Conservation (phyloP, 768 basidiomycete genomes). For the Lentinula guzmanii region DNA sequence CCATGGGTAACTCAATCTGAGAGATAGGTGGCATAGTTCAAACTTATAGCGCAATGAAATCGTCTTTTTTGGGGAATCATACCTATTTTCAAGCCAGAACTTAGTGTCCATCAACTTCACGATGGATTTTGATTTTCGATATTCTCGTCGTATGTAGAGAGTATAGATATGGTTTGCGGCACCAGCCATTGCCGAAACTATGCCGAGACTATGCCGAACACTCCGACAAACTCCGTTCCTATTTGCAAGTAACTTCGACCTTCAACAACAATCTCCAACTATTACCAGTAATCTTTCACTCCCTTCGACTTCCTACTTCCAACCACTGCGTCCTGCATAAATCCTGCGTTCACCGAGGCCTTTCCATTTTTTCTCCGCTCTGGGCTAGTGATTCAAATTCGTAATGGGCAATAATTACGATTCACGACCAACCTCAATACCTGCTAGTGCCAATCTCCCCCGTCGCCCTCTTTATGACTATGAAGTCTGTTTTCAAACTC, state of each 20-base stretch:
- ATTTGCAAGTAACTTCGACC: background rate
- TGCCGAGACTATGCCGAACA: no score
- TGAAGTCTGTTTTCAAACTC: constrained; percentile 4
- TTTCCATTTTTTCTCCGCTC: background rate
- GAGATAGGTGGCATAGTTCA: no score
- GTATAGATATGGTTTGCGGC: no score
- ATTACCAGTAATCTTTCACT: background rate
- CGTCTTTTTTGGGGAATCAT: no score
- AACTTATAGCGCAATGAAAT: no score
- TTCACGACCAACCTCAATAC: constrained; percentile 8
- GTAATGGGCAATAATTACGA: constrained; percentile 1
- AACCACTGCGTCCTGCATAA: background rate
- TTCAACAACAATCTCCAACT: background rate
- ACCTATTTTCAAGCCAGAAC: no score
- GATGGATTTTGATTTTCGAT: no score
- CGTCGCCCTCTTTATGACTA: constrained; percentile 26
- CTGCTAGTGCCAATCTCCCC: constrained; percentile 24
- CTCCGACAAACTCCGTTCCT: background rate
- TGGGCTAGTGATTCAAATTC: background rate
- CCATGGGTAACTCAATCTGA: no score
- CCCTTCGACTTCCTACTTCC: background rate
- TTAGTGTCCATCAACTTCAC: no score
- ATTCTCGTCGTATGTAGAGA: no score
- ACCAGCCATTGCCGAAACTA: no score
- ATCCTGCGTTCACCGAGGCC: background rate